A percentile compares a stretch with the other conserved stretches of the same genome.
Conservation (phyloP, 495 filamentous ascomycete genomes). For the Choiromyces venosus region DNA sequence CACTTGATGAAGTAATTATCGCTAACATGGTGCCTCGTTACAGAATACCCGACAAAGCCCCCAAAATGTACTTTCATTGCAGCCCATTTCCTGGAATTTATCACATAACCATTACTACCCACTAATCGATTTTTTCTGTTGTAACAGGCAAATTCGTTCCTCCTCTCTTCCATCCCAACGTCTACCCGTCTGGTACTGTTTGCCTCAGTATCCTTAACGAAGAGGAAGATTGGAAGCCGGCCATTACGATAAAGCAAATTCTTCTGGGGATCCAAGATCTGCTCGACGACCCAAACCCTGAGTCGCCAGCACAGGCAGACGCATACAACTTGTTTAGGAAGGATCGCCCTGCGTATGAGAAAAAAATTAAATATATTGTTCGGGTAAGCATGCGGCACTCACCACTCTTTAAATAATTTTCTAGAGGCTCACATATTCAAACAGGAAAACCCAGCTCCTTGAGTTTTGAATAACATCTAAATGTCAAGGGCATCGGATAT, state of each 20-base stretch:
- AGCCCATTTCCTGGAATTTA: not conserved
- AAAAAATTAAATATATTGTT: slow-evolving; percentile 77
- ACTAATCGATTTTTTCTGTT: not conserved
- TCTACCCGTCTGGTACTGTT: slow-evolving; percentile 96
- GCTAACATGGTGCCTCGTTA: slow-evolving; percentile 14
- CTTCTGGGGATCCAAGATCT: slow-evolving; percentile 92
- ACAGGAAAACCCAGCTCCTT: slow-evolving; percentile 39
- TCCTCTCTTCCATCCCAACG: slow-evolving; percentile 96
- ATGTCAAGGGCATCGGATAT: not conserved
- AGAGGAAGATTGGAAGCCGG: slow-evolving; percentile 96
- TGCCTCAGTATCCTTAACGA: slow-evolving; percentile 98
- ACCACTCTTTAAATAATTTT: not conserved
- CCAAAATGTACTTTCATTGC: slow-evolving; percentile 72
- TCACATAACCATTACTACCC: not conserved
- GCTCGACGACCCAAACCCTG: slow-evolving; percentile 92
- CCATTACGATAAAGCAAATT: slow-evolving; percentile 97
- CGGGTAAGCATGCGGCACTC: slow-evolving; percentile 16
- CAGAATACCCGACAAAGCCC: slow-evolving; percentile 98
- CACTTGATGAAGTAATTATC: not conserved
- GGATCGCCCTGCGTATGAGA: slow-evolving; percentile 80
- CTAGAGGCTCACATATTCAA: slow-evolving; percentile 1
- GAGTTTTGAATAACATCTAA: not conserved
- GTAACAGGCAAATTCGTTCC: slow-evolving; percentile 86
- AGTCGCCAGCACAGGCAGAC: slow-evolving; percentile 93
- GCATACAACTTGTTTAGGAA: slow-evolving; percentile 96